Evolutionary conservation across 805 yeast genomes (phyloP), one percentile per base, ranked within the genome.

Genomic region (Priceomyces melissophilus): DNA sequence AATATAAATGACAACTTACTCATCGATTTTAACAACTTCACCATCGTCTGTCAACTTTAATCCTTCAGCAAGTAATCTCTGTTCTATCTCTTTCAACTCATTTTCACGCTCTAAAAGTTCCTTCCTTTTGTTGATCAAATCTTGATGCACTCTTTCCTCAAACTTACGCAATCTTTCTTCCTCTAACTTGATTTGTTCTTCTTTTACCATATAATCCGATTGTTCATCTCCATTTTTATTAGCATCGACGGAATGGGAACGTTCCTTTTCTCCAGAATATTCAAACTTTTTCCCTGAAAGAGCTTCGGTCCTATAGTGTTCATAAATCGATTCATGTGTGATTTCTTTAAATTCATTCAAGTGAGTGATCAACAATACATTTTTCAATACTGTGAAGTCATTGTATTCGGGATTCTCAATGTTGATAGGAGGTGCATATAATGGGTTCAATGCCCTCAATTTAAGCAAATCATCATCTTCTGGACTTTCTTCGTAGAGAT

Each of bases 131-230:
- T 75, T 73, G 57, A 84, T 71, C 59, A 89, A 73, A 62, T 88
- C 96, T 57, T 83, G 86, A 65, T 89, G 96, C 17, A 89, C 95
- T 53, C 93, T 75, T 63, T 83, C 88, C 66, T 89, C 96, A 60
- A 86, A 87, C 33, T 87, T 85, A 55, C 76, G 82, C 57, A 89
- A 74, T 65, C 95, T 78, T 65, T 87, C 96, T 66, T 89, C 96
- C 64, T 89, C 96, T 39, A 83, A 69, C 54, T 86, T 81, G 54
- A 88, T 85, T 65, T 87, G 95, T 64, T 87, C 96, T 62, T 89
- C 97, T 63, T 91, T 86, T 30, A 80, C 78, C 44, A 63, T 47
- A 50, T 70, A 71, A 42, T 56, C 60, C 11, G 53, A 35, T 33
- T 47, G 53, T 30, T 47, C 50, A 25, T 45, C 51, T n/a, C 53